Evolutionary conservation across 192 early-diverging fungal species (phyloP).

Genomic region (Rhizoclosmatium sp.): DNA sequence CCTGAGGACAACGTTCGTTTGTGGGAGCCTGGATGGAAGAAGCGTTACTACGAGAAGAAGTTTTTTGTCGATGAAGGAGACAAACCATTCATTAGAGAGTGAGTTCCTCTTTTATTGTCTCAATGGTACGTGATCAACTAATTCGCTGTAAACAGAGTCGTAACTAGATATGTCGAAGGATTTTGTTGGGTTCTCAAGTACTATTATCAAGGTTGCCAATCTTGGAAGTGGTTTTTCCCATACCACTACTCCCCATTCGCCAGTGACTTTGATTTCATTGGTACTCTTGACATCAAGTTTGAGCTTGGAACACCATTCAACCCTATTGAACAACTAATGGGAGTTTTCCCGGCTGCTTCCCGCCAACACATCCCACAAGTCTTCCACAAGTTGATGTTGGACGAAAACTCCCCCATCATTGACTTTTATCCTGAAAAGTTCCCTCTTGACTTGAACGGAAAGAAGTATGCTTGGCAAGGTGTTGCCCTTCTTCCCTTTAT

Average conservation of each 20-base stretch:
- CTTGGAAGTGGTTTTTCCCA: constrained; percentile 99
- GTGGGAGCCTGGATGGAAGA: constrained; percentile 80
- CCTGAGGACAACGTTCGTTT: constrained; percentile 71
- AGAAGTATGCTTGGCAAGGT: constrained; percentile 95
- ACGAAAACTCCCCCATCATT: constrained; percentile 85
- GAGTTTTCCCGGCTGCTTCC: constrained; percentile 90
- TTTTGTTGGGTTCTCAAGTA: constrained; percentile 98
- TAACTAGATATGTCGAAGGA: constrained; percentile 87
- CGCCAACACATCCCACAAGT: constrained; percentile 81
- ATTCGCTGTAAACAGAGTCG: constrained; percentile 43
- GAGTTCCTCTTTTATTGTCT: constrained; percentile 23
- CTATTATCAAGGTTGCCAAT: constrained; percentile 94
- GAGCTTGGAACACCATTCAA: constrained; percentile 86
- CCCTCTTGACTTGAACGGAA: constrained; percentile 95
- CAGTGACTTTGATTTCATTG: constrained; percentile 73
- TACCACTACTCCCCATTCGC: constrained; percentile 97
- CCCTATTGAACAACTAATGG: constrained; percentile 99
- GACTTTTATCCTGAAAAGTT: constrained; percentile 95
- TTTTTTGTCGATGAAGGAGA: constrained; percentile 69
- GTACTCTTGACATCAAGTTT: constrained; percentile 70
- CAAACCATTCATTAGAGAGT: constrained; percentile 59
- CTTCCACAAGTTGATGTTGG: constrained; percentile 86
- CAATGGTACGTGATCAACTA: constrained; percentile 18
- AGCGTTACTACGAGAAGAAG: constrained; percentile 80
- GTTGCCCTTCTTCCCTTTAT: constrained; percentile 99